Conservation (phyloP, 163 green algal genomes). For the Coccomyxa subellipsoidea region DNA sequence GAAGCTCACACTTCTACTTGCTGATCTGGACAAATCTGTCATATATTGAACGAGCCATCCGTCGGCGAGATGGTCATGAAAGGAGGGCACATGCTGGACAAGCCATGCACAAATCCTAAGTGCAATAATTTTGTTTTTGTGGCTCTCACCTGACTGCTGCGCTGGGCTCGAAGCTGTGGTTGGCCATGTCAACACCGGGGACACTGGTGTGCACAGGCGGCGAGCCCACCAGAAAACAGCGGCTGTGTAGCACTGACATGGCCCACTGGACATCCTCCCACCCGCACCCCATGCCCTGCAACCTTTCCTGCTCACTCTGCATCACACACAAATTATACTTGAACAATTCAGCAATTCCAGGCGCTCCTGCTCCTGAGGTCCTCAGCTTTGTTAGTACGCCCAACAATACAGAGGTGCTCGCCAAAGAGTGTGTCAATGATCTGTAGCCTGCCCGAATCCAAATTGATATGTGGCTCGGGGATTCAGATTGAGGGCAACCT, state of each 20-base stretch:
- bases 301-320: not conserved
- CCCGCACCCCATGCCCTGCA: not conserved
- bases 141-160: conserved; percentile 20
- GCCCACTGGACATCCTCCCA: conserved; percentile 5
- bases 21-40: no score
- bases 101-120: no score
- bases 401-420: no score
- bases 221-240: conserved; percentile 7
- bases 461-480: no score
- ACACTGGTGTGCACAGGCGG: conserved; percentile 43
- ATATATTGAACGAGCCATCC: no score
- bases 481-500: no score
- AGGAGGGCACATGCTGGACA: no score
- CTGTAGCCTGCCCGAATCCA: no score
- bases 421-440: no score
- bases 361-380: not conserved
- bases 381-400: not conserved
- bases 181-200: conserved; percentile 70
- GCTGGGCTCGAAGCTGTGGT: conserved; percentile 44
- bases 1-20: no score
- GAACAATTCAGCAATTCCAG: not conserved
- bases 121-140: no score
- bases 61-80: no score
- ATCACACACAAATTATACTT: not conserved
- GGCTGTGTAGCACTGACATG: conserved; percentile 8